Conservation (phyloP, 768 basidiomycete species). For the Leucocoprinus birnbaumii region DNA sequence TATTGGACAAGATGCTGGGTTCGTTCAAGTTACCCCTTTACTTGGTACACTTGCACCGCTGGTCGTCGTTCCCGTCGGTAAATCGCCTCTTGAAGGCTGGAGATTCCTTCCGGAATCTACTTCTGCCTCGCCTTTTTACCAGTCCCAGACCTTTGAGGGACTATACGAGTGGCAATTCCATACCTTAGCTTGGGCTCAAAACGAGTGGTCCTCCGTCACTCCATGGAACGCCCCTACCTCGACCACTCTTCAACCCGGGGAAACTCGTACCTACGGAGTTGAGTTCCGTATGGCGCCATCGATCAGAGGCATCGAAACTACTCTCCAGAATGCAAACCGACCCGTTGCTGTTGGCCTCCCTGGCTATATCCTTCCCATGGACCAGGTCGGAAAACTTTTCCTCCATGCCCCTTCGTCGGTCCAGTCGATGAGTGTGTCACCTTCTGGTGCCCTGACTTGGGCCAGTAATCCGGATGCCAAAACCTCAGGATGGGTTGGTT, state of each 20-base stretch:
- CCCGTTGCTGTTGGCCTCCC: constrained; percentile 53
- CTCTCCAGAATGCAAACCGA: constrained; percentile 34
- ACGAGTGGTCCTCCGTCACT: constrained; percentile 48
- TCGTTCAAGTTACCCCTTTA: constrained; percentile 49
- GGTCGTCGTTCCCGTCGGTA: constrained; percentile 41
- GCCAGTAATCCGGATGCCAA: constrained; percentile 38
- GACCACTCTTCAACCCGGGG: constrained; percentile 39
- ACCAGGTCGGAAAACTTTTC: constrained; percentile 50
- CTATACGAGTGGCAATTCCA: constrained; percentile 62
- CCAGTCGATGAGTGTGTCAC: constrained; percentile 39
- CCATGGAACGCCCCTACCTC: constrained; percentile 57
- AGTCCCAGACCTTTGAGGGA: constrained; percentile 59
- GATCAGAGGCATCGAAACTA: constrained; percentile 46
- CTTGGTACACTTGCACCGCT: constrained; percentile 52
- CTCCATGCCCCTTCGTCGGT: constrained; percentile 41
- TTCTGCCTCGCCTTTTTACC: constrained; percentile 42
- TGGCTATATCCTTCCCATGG: constrained; percentile 48
- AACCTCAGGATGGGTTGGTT: constrained; percentile 42
- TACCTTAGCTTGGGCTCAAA: constrained; percentile 51
- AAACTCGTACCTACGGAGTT: constrained; percentile 51
- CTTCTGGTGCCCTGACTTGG: constrained; percentile 46
- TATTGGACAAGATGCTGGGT: constrained; percentile 55
- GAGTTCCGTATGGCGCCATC: constrained; percentile 48
- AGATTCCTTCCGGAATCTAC: constrained; percentile 52
- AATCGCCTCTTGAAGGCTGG: constrained; percentile 57